phyloP scores from a whole-genome alignment of 1,139 yeast genomes.

The Protomyces lactucae-debilis region DNA sequence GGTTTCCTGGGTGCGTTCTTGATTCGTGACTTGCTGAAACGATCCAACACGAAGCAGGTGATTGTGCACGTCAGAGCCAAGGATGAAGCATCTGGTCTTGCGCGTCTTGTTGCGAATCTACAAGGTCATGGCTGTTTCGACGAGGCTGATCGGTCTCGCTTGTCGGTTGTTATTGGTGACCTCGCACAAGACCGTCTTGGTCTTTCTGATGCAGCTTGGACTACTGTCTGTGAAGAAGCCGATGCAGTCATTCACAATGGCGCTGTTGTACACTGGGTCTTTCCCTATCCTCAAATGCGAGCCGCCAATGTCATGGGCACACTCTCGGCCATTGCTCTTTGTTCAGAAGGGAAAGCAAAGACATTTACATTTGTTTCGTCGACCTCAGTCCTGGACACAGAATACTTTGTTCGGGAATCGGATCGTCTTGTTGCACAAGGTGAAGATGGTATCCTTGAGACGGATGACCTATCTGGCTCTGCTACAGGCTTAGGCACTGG shows the following conservation, averaged over 20 bases:
- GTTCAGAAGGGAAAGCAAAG: conserved; percentile 75
- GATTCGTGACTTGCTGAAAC: conserved; percentile 63
- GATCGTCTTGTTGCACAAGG: conserved; percentile 65
- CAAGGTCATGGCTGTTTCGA: conserved; percentile 83
- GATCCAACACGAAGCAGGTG: conserved; percentile 52
- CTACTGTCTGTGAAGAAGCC: conserved; percentile 50
- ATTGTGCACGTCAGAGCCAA: conserved; percentile 90
- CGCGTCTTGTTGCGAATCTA: conserved; percentile 72
- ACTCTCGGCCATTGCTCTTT: conserved; percentile 73
- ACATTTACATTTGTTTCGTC: conserved; percentile 88
- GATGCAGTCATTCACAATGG: conserved; percentile 94
- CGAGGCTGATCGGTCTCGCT: conserved; percentile 51
- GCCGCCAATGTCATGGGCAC: conserved; percentile 93
- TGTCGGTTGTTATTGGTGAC: conserved; percentile 79
- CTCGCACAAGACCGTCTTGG: conserved; percentile 71
- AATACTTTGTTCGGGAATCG: conserved; percentile 69
- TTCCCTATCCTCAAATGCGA: conserved; percentile 82
- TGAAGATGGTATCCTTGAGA: conserved; percentile 66
- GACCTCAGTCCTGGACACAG: conserved; percentile 85
- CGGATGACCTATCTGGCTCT: conserved; percentile 78
- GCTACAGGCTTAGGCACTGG: conserved; percentile 80
- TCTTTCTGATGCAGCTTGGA: conserved; percentile 55
- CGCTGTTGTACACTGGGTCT: conserved; percentile 98
- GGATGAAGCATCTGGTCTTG: conserved; percentile 60
- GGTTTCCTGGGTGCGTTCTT: conserved; percentile 94